Base-by-base conservation (phyloP, 495 filamentous ascomycete species). In the Aspergillus egyptiacus region DNA sequence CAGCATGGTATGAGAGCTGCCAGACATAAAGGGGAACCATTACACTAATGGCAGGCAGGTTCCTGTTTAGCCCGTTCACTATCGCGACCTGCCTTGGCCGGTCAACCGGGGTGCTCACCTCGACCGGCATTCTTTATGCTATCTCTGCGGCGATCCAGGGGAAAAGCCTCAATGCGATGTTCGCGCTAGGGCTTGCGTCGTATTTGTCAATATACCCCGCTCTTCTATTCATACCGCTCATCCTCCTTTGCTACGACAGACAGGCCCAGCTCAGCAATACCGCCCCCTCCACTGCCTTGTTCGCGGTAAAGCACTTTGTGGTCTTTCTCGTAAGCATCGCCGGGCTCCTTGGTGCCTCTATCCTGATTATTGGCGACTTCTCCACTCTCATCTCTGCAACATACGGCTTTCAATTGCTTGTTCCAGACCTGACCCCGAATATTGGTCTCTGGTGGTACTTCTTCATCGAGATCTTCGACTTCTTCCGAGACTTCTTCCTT, bases 361-460 rank as follows among this genome's bases (percentile, higher is more conserved):
- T 73, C 51, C 53, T 91, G 33, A 70, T 96, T 28, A 91, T 86
- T 2, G 86, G 83, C 17, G 76, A 78, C 27, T 89, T 86, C 23
- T 89, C 84, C 79, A 82, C 90, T 42, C 97, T 96, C 61, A 67
- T 97, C 5, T 70, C 77, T 2, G 87, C 89, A 9, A 95, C 91
- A 1, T 98, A 98, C 61, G 89, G 91, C 46, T 86, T 95, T 20
- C 89, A 91, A 56, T 75, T 98, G 11, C 80, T 93, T 3, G 81
- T 98, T 3, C 90, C 90, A 1, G 94, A 97, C 67, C 73, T 98
- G 34, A 91, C 91, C 0, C 93, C 93, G 18, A 98, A 97, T 54
- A 83, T 94, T 31, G 93, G 93, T 2, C 76, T 98, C 0, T 98
- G 93, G 93, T 98, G 93, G 93, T 98, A 98, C 70, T 98, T 97